phyloP scores from a whole-genome alignment of 2,329 filamentous ascomycete genomes.

The Diaporthe destruens region DNA sequence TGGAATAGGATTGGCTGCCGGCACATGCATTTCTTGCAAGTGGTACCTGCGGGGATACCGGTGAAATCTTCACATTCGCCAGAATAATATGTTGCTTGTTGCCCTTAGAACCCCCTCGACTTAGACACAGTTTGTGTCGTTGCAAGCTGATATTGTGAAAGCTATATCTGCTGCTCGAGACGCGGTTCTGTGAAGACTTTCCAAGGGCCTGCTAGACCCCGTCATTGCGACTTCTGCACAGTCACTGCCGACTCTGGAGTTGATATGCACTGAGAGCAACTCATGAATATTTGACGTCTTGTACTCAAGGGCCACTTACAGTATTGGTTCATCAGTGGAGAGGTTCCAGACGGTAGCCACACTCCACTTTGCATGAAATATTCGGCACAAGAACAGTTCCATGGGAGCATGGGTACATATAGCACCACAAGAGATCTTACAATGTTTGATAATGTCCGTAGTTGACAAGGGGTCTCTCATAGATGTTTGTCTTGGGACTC shows the following conservation, averaged over 20 bases:
- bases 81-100: background rate
- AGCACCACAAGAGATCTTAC: background rate
- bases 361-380: background rate
- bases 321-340: background rate
- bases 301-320: no score
- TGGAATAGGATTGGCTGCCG: background rate
- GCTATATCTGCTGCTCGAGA: background rate
- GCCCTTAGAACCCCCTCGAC: no score
- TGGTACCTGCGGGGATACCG: no score
- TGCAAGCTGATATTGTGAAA: background rate
- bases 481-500: background rate
- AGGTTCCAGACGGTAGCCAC: background rate
- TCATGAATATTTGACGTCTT: background rate
- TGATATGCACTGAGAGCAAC: background rate
- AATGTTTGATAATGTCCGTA: no score
- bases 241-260: background rate
- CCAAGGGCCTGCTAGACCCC: background rate
- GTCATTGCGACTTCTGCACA: background rate
- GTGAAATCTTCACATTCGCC: background rate
- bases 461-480: background rate
- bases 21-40: background rate
- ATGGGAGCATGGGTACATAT: background rate
- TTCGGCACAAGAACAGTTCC: background rate
- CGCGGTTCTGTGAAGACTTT: no score
- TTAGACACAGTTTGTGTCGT: no score